These are phyloP conservation scores for Pelargonium citronellum DNA, from an alignment of 441 rosid species.

Conservation along the genomic window DNA sequence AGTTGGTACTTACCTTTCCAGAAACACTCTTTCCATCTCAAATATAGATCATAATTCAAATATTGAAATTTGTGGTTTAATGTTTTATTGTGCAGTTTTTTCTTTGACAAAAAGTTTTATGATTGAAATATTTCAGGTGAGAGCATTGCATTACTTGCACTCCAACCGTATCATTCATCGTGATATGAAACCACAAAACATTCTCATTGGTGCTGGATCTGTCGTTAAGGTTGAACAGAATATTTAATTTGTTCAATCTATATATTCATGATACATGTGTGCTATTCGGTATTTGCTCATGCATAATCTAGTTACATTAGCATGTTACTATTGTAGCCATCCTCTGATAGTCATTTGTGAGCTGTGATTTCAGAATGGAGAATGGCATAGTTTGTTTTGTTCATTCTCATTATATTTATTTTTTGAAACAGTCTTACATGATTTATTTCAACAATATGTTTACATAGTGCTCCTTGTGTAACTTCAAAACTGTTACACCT, in stretches of 20 bases:
- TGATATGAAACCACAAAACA: conserved; percentile 99
- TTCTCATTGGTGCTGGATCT: conserved; percentile 89
- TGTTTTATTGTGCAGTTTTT: not conserved
- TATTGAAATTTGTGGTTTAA: conserved; percentile 3
- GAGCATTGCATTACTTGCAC: conserved; percentile 89
- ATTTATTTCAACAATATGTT: not conserved
- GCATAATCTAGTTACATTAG: not conserved
- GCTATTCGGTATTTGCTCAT: not conserved
- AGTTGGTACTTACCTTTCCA: conserved; percentile 51
- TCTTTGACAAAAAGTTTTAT: not conserved
- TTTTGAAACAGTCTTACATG: not conserved
- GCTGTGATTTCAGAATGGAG: not conserved
- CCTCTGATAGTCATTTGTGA: not conserved
- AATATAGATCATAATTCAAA: not conserved
- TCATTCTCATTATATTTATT: not conserved
- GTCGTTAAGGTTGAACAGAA: conserved; percentile 66
- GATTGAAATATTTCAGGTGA: conserved; percentile 46
- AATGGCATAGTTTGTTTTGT: not conserved
- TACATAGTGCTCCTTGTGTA: not conserved
- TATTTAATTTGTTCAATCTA: not conserved
- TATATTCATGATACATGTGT: not conserved
- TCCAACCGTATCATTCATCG: conserved; percentile 97
- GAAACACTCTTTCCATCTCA: conserved; percentile 6
- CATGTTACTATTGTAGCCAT: conserved; percentile 1
- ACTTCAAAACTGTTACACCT: not conserved